Base-by-base conservation (phyloP, 2,329 filamentous ascomycete species). In the Xylariaceae sp. region DNA sequence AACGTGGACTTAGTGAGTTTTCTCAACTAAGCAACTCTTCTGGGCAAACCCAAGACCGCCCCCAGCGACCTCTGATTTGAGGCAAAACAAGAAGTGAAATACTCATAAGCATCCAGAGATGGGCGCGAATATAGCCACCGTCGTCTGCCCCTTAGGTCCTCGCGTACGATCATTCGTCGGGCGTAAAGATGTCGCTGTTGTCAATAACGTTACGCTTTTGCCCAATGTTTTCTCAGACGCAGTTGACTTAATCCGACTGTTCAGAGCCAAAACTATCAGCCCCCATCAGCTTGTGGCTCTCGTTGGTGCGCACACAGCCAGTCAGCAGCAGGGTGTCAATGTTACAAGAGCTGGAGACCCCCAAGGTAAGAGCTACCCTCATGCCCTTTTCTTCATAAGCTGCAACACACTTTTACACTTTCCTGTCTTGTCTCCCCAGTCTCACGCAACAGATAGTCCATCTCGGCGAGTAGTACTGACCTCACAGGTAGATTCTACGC, bases 231-330 rank as follows among this genome's bases (percentile, higher is more conserved):
- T 66, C 36, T 69, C 71, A n/a, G 56, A 63, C n/a, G 74, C 76
- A n/a, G 68, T 73, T n/a, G 69, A 68, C 10, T 65, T 80, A 18
- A 71, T 80, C 51, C 60, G 67, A 19, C 65, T 78, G 7, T 82
- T 81, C 61, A 60, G 66, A 18, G 70, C 74, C 52, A 81, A 82
- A 64, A 80, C 77, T 2, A 78, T 82, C 55, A 67, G 63, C 15
- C 69, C 73, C 0, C 71, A 71, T 36, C 75, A 77, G 11, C 71
- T 80, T 1, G 74, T 76, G 3, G 78, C 79, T 5, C 72, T 82
- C 2, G 60, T 82, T 10, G 79, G 79, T 38, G 78, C 79, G 0
- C 79, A 82, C 58, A 75, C 74, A 1, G 71, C 74, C 4, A 75
- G 74, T 3, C 72, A 73, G 56, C 76, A 81, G 58, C 69, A 70